Evolutionary conservation across 257 asterid genomes (phyloP).

Genomic region (Petunia axillaris): DNA sequence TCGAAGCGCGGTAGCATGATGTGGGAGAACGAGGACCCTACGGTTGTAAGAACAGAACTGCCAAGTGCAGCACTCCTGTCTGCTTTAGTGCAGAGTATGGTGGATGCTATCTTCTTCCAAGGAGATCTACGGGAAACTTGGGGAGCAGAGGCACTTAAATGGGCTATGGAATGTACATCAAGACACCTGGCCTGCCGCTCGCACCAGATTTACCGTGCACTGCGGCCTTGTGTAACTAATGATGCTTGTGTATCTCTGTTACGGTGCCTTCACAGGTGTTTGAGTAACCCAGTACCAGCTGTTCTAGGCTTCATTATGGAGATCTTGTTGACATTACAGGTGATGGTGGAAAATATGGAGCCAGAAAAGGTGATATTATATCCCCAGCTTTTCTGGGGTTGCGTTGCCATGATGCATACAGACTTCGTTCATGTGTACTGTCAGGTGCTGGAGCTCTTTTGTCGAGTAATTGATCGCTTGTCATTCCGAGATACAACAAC

Average conservation of each 20-base stretch:
- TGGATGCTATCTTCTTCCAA: conserved; percentile 96
- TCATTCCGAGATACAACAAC: conserved; percentile 96
- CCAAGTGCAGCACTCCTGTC: conserved; percentile 98
- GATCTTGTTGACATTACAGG: conserved; percentile 88
- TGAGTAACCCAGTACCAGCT: conserved; percentile 89
- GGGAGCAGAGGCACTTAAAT: conserved; percentile 97
- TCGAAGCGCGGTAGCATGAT: conserved; percentile 98
- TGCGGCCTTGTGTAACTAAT: conserved; percentile 86
- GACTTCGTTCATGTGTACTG: conserved; percentile 95
- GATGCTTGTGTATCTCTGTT: conserved; percentile 96
- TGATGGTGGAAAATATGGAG: conserved; percentile 99
- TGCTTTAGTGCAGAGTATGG: conserved; percentile 99
- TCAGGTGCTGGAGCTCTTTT: conserved; percentile 97
- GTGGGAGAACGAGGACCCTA: conserved; percentile 99
- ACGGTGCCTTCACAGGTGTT: conserved; percentile 94
- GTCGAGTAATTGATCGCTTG: conserved; percentile 84
- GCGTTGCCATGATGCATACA: conserved; percentile 99
- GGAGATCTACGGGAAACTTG: conserved; percentile 99
- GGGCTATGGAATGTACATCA: conserved; percentile 99
- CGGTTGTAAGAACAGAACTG: conserved; percentile 82
- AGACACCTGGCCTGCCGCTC: conserved; percentile 99
- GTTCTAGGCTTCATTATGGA: conserved; percentile 97
- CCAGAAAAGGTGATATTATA: conserved; percentile 94
- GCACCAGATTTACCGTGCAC: conserved; percentile 96
- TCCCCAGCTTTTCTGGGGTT: conserved; percentile 99